These are phyloP conservation scores for Tetragonia tetragonoides DNA, from an alignment of 148 eudicot genomes.

Conservation along the genomic window DNA sequence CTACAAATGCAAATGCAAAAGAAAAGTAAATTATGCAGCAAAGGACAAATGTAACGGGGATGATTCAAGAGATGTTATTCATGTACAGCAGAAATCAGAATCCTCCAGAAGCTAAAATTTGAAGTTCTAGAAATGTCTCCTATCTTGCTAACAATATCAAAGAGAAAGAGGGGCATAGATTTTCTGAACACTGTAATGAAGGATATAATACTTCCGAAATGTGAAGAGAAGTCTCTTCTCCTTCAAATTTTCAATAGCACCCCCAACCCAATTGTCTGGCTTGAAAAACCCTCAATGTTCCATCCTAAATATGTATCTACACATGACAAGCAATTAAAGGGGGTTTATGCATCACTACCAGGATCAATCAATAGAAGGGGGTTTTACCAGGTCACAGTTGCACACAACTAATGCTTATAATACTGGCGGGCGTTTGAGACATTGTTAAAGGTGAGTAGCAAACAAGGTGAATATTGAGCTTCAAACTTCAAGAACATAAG, in stretches of 20 bases:
- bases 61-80: too few relatives aligned
- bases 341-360: conserved; percentile 2
- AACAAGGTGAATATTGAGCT: neutral
- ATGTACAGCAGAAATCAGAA: neutral
- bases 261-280: neutral
- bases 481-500: neutral
- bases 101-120: neutral
- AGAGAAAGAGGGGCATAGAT: neutral
- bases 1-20: too few relatives aligned
- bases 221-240: neutral
- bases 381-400: neutral
- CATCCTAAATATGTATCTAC: neutral
- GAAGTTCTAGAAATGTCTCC: neutral
- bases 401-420: neutral
- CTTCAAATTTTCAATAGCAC: neutral
- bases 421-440: neutral
- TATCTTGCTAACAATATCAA: neutral
- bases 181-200: neutral
- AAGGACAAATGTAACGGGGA: neutral
- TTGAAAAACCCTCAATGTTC: neutral
- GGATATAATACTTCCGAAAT: neutral
- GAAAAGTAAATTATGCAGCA: too few relatives aligned
- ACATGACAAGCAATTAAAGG: neutral
- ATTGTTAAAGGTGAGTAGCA: neutral
- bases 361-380: neutral